Conservation (phyloP, 345 rosid species). For the Eutrema japonicum region DNA sequence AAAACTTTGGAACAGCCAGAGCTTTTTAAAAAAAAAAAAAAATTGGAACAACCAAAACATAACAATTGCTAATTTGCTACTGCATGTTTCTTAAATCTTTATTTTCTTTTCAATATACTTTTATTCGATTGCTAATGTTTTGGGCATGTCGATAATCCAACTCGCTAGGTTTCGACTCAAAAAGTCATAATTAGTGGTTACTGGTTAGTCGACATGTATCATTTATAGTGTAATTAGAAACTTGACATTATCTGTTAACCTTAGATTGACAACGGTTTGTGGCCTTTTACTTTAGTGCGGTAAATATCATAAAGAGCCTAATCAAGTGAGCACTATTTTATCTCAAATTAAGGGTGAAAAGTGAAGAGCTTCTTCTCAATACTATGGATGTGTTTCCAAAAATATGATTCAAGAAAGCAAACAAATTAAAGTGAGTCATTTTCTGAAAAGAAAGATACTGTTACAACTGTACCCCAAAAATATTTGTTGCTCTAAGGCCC, state of each 20-base stretch:
- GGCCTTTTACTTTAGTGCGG: neutral
- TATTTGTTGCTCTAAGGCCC: no score
- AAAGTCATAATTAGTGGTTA: neutral
- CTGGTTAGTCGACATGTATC: neutral
- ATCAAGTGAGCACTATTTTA: neutral
- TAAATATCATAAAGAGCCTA: neutral
- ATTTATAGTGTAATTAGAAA: neutral
- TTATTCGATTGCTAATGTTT: neutral
- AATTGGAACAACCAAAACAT: neutral
- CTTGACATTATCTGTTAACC: neutral
- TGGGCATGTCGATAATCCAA: conserved; percentile 3
- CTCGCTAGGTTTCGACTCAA: neutral
- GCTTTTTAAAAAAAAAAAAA: no score
- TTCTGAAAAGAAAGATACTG: no score
- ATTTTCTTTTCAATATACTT: neutral
- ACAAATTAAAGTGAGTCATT: no score
- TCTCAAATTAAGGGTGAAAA: neutral
- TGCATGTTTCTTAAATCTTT: neutral
- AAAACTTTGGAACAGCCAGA: conserved; percentile 4
- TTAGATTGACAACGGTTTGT: neutral
- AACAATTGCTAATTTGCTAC: neutral
- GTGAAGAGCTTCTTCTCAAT: neutral
- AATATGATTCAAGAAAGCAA: no score
- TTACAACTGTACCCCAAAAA: no score
- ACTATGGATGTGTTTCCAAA: no score